Evolutionary conservation across 257 asterid genomes (phyloP), one percentile per base, ranked within the genome.

Genomic region (Gardenia jasminoides): DNA sequence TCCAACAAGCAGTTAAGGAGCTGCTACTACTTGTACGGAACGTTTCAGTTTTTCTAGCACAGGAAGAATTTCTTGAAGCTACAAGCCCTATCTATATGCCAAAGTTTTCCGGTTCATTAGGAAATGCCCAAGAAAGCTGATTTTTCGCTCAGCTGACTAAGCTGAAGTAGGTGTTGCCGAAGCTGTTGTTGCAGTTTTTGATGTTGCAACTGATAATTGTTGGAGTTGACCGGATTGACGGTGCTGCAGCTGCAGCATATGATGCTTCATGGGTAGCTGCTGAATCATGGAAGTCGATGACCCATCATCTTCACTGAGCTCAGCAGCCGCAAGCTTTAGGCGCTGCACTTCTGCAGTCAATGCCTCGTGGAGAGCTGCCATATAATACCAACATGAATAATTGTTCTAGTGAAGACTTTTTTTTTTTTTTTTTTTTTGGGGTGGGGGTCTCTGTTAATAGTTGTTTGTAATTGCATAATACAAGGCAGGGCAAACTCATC

Each of bases 281-380:
- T 85, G 96, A n/a, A 80, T 75, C 20, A 46, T 52, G 73, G 82
- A 78, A 48, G 80, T 82, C 10, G 90, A 87, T 46, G 85, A 52
- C 64, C 86, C 80, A n/a, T 86, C 92, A 41, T 85, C 92, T 41
- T 91, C 93, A 80, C 89, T 75, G 19, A 84, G 83, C 87, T 88
- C 90, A 70, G 76, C 83, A 43, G 87, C 79, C 24, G 83, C 89
- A 80, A 89, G 84, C 77, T 90, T 94, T 67, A 94, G 80, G 67
- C 90, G 97, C 78, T 91, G 96, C 50, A 94, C 92, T 80, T 94
- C 98, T 15, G 89, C 90, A 56, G 86, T 84, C 83, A 94, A 79
- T 68, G 96, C 80, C 84, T 91, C 97, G 2, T 92, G 95, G 85
- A 94, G 85, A 47, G 90, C 98, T 94, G 90, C 83, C 79, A 78